phyloP scores from a whole-genome alignment of 2,329 filamentous ascomycete genomes.

The Aschersonia sp. region DNA sequence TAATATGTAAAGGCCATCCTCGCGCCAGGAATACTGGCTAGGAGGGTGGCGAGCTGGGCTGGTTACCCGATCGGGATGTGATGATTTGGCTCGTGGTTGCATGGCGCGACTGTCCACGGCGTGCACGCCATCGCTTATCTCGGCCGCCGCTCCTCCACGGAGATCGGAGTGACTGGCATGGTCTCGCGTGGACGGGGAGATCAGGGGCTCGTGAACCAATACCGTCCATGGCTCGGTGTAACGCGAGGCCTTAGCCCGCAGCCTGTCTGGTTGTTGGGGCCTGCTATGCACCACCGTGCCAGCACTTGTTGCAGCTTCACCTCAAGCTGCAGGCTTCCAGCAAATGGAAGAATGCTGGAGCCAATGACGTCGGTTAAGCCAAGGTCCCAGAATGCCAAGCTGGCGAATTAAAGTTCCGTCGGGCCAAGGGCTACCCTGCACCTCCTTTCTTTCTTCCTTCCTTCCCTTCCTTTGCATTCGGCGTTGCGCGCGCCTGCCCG shows the following conservation, averaged over 20 bases:
- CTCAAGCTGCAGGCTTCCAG: too few species aligned
- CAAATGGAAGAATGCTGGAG: too few species aligned
- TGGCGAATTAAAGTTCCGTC: too few species aligned
- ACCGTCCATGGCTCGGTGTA: too few species aligned
- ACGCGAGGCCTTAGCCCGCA: too few species aligned
- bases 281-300: too few species aligned
- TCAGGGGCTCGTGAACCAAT: too few species aligned
- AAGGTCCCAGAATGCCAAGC: too few species aligned
- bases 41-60: not conserved
- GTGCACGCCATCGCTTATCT: conserved; percentile 3
- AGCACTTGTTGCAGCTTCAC: too few species aligned
- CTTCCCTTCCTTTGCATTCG: not conserved
- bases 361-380: too few species aligned
- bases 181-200: too few species aligned
- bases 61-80: not conserved
- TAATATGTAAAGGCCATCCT: not conserved
- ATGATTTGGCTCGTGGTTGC: not conserved
- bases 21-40: not conserved
- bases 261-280: too few species aligned
- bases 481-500: not conserved
- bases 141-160: not conserved
- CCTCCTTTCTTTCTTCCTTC: not conserved
- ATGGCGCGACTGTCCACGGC: conserved; percentile 1
- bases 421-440: not conserved
- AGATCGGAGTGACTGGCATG: not conserved